phyloP scores from a whole-genome alignment of 106 monocot species.

The Ottelia alismoides region DNA sequence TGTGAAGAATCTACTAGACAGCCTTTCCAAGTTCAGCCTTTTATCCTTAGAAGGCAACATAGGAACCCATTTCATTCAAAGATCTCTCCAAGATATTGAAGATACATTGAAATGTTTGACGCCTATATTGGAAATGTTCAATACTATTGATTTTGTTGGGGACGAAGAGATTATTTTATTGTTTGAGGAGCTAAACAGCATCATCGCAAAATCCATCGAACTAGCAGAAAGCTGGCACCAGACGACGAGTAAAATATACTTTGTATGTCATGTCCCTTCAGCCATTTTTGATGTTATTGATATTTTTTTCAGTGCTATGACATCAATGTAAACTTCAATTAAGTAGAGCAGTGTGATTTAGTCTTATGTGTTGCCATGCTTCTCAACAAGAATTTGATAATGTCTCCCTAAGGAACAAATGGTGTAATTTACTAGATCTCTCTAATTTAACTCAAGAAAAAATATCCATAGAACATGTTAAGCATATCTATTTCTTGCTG shows the following conservation, averaged over 20 bases:
- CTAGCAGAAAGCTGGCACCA: slow-evolving; percentile 51
- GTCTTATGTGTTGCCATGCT: too few species aligned
- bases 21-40: slow-evolving; percentile 30
- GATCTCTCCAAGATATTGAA: slow-evolving; percentile 44
- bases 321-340: too few species aligned
- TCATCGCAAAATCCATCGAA: slow-evolving; percentile 33
- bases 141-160: slow-evolving; percentile 13
- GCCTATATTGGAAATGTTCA: slow-evolving; percentile 24
- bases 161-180: slow-evolving; percentile 28
- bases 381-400: too few species aligned
- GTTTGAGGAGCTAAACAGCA: slow-evolving; percentile 31
- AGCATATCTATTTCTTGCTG: too few species aligned
- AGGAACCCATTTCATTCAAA: slow-evolving; percentile 29
- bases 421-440: too few species aligned
- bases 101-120: slow-evolving; percentile 41
- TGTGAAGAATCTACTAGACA: slow-evolving; percentile 27
- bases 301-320: too few species aligned
- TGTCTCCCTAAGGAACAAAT: too few species aligned
- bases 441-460: too few species aligned
- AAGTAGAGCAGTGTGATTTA: too few species aligned
- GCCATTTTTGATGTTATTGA: too few species aligned
- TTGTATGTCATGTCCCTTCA: slow-evolving; percentile 59
- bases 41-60: slow-evolving; percentile 23
- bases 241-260: slow-evolving; percentile 70
- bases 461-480: too few species aligned